A percentile compares a stretch with the other conserved stretches of the same genome.
Evolutionary conservation across 805 yeast genomes (phyloP).

Genomic region (Zygoascus tannicola): DNA sequence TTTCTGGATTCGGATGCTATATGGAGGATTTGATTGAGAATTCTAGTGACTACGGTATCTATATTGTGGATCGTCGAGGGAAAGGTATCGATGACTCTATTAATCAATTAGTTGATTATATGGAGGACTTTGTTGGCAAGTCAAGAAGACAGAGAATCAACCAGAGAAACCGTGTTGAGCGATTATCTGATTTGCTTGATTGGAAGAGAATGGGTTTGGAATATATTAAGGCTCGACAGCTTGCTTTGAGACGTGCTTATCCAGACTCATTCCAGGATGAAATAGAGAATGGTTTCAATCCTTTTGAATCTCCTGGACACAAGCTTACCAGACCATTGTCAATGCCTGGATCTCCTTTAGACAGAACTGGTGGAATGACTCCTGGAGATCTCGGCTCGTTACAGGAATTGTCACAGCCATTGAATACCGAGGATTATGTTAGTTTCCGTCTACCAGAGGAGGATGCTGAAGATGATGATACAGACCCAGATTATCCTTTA

Average conservation of each 20-base stretch:
- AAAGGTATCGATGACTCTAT: slow-evolving; percentile 89
- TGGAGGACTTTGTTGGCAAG: slow-evolving; percentile 82
- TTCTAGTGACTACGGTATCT: slow-evolving; percentile 91
- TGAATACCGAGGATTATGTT: slow-evolving; percentile 64
- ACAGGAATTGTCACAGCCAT: slow-evolving; percentile 73
- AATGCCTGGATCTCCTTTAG: slow-evolving; percentile 96
- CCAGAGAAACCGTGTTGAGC: slow-evolving; percentile 94
- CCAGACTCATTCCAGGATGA: slow-evolving; percentile 61
- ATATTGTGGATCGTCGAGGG: slow-evolving; percentile 89
- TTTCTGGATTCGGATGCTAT: slow-evolving; percentile 96
- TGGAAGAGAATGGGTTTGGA: slow-evolving; percentile 99
- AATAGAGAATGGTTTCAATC: slow-evolving; percentile 23
- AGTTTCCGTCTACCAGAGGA: slow-evolving; percentile 35
- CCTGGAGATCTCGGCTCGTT: slow-evolving; percentile 97
- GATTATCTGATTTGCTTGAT: slow-evolving; percentile 84
- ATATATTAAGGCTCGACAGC: slow-evolving; percentile 86
- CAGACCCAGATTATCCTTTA: slow-evolving; percentile 21
- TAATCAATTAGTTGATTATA: slow-evolving; percentile 77
- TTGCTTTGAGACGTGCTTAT: slow-evolving; percentile 87
- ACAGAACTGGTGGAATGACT: slow-evolving; percentile 69
- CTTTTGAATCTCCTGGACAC: slow-evolving; percentile 17
- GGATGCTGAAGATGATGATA: slow-evolving; percentile 27
- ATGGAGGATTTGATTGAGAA: slow-evolving; percentile 97
- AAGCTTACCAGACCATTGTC: slow-evolving; percentile 87
- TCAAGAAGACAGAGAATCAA: slow-evolving; percentile 95